Base-by-base conservation (phyloP, 768 basidiomycete genomes). In the Glaciozyma martinii region DNA sequence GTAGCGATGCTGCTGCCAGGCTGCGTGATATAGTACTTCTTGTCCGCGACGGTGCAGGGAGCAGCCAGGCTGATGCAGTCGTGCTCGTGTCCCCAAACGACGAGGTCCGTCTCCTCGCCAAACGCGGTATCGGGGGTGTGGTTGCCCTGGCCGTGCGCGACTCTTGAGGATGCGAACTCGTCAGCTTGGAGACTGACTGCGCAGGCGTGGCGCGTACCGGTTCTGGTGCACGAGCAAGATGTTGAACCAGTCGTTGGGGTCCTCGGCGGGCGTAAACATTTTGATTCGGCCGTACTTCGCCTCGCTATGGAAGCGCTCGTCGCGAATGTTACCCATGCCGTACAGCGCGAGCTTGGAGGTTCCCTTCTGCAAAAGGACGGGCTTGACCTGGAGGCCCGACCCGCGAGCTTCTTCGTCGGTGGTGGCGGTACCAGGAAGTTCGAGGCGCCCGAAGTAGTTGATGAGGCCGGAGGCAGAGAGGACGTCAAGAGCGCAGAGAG, bases 31-130 rank as follows among this genome's bases (percentile, higher is more conserved):
- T 83, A 85, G 78, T 99, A 99, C 21, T 82, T 82, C 76, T 94
- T 93, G 18, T 89, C 91, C 6, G 90, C 86, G 12, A 99, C 94
- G 8, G 85, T 82, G 73, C 95, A 90, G 1, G 95, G 94, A 3
- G 84, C 80, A 19, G 66, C 64, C 21, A 63, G 19, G 60, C 94
- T 88, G 37, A 93, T 84, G 73, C 94, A 98, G 76, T 98, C 95
- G 74, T 99, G 95, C 76, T 99, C 95, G 75, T 99, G 95, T 10
- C 95, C 95, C 95, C 95, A 99, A 3, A 99, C 81, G 10, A 99
- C 89, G 21, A 99, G 81, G 72, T 97, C 85, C 43, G 97, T 81
- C 71, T 85, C 87, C 74, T 99, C 90, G 74, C 98, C 94, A 71
- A 99, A 99, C 85, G 97, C 88, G 66, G 88, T 88, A 73, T 98